phyloP scores from a whole-genome alignment of 2,329 filamentous ascomycete genomes.

The Penicillium sp. region DNA sequence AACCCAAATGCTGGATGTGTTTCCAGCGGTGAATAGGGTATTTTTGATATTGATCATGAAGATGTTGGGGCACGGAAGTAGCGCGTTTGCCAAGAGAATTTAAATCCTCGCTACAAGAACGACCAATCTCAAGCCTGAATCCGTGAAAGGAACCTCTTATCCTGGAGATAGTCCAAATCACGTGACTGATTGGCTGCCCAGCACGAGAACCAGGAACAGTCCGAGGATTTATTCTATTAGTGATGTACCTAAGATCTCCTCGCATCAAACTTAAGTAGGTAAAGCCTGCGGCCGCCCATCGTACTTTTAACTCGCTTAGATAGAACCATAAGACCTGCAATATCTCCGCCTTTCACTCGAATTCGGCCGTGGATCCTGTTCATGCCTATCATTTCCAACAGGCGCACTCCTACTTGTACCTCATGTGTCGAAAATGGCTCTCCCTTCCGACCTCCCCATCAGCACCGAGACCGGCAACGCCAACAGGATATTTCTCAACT shows the following conservation, averaged over 20 bases:
- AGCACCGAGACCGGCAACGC: background rate
- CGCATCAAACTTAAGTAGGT: too few species aligned
- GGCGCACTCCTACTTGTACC: background rate
- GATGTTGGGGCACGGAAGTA: background rate
- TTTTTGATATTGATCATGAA: background rate
- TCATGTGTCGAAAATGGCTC: background rate
- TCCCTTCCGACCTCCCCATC: background rate
- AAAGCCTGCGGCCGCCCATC: too few species aligned
- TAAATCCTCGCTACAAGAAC: background rate
- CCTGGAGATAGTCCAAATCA: background rate
- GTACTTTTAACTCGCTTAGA: too few species aligned
- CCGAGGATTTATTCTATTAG: too few species aligned
- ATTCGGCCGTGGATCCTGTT: too few species aligned
- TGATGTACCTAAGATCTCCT: background rate
- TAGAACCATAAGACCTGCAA: too few species aligned
- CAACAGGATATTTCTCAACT: background rate
- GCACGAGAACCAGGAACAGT: too few species aligned
- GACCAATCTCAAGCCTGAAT: background rate
- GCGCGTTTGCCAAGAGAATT: background rate
- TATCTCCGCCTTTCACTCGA: too few species aligned
- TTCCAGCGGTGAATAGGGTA: too few species aligned
- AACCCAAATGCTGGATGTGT: background rate
- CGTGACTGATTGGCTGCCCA: background rate
- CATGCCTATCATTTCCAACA: too few species aligned
- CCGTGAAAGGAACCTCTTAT: background rate